phyloP scores from a whole-genome alignment of 257 asterid species.

The Solanum lignicaule region DNA sequence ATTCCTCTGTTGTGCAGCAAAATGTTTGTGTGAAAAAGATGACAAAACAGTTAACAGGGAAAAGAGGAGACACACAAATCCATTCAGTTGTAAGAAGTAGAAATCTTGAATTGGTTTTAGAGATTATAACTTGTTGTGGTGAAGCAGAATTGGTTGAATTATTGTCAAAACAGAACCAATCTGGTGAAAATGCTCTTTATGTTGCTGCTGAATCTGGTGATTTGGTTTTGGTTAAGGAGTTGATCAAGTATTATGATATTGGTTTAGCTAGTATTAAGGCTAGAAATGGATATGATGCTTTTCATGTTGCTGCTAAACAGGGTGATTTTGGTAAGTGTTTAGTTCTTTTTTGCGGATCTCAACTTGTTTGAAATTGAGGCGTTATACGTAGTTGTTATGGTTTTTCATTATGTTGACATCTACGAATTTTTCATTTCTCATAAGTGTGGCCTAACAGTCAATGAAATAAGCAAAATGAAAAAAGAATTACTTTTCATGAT shows the following conservation, averaged over 20 bases:
- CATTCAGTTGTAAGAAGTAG: slow-evolving; percentile 64
- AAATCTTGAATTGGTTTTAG: slow-evolving; percentile 31
- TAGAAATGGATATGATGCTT: slow-evolving; percentile 63
- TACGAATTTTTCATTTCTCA: not conserved
- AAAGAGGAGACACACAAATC: slow-evolving; percentile 48
- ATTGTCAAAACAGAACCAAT: slow-evolving; percentile 50
- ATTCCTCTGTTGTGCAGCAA: slow-evolving; percentile 7
- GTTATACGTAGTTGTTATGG: not conserved
- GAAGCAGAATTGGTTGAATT: slow-evolving; percentile 30
- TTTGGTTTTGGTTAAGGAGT: slow-evolving; percentile 42
- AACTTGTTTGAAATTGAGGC: not conserved
- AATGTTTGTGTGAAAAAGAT: slow-evolving; percentile 21
- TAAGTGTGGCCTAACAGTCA: not conserved
- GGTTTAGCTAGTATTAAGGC: slow-evolving; percentile 53
- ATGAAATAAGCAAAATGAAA: not conserved
- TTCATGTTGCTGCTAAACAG: slow-evolving; percentile 70
- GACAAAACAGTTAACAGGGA: slow-evolving; percentile 58
- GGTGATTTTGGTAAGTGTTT: slow-evolving; percentile 46
- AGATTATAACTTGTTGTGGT: slow-evolving; percentile 17
- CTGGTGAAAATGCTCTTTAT: slow-evolving; percentile 65
- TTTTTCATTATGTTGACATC: not conserved
- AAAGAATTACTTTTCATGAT: no score
- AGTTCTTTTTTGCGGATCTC: not conserved
- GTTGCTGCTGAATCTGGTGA: slow-evolving; percentile 61
- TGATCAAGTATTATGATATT: slow-evolving; percentile 39